Percentiles rank a stretch among this genome's conserved stretches.
phyloP scores from a whole-genome alignment of 208 protist species.

The Acanthamoeba lenticulata region DNA sequence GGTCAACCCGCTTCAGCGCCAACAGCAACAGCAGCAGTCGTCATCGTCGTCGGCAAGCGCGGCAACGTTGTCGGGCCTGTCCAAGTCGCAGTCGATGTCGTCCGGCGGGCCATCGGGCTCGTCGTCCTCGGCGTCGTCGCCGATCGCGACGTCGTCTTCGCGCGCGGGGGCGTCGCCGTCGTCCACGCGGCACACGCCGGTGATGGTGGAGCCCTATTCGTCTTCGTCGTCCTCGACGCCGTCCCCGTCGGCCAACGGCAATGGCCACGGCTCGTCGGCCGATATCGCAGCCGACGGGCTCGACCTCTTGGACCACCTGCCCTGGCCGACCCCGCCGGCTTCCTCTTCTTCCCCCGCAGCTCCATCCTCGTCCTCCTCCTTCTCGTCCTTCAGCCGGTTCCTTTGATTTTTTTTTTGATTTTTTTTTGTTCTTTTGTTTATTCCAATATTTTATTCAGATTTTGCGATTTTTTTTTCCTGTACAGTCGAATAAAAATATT shows the following conservation, averaged over 20 bases:
- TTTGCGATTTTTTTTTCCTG: too few relatives aligned
- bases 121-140: not conserved
- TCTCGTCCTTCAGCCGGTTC: too few relatives aligned
- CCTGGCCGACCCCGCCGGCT: not conserved
- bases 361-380: not conserved
- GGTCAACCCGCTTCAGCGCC: not conserved
- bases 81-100: too few relatives aligned
- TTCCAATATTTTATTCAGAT: too few relatives aligned
- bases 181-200: too few relatives aligned
- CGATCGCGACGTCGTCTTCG: too few relatives aligned
- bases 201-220: not conserved
- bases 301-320: not conserved
- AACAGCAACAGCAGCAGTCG: not conserved
- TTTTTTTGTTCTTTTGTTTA: too few relatives aligned
- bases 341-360: not conserved
- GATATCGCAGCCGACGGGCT: not conserved
- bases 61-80: not conserved
- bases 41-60: not conserved
- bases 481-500: too few relatives aligned
- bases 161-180: not conserved
- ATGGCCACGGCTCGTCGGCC: too few relatives aligned
- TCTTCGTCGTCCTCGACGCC: not conserved
- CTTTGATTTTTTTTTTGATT: too few relatives aligned
- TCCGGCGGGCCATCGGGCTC: too few relatives aligned
- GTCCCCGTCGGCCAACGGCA: not conserved